A percentile compares a stretch with the other conserved stretches of the same genome.
Conservation (phyloP, 495 filamentous ascomycete species). For the Podospora australis region DNA sequence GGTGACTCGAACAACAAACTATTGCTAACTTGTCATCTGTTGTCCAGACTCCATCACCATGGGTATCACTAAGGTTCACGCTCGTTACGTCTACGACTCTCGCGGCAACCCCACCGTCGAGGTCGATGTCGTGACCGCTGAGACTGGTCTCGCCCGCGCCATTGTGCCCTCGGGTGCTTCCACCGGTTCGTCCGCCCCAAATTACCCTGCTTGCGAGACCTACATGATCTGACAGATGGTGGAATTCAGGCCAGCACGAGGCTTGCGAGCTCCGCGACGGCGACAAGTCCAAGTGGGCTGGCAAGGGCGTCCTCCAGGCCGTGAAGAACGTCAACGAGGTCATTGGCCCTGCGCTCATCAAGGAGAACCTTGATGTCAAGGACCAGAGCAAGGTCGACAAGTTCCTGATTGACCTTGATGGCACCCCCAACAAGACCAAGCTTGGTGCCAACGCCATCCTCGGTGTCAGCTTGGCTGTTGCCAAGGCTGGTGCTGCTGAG, state of each 20-base stretch:
- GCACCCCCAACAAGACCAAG: conserved; percentile 94
- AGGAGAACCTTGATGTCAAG: conserved; percentile 91
- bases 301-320: conserved; percentile 95
- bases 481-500: conserved; percentile 97
- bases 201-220: neutral
- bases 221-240: conserved; percentile 10
- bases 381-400: conserved; percentile 89
- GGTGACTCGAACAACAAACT: conserved; percentile 3
- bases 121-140: conserved; percentile 88
- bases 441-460: conserved; percentile 98
- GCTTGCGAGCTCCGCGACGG: conserved; percentile 98
- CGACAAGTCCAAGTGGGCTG: conserved; percentile 93
- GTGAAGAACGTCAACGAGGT: conserved; percentile 91
- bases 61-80: conserved; percentile 97
- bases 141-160: conserved; percentile 94
- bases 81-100: conserved; percentile 98
- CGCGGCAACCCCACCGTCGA: conserved; percentile 92
- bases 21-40: conserved; percentile 7
- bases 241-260: conserved; percentile 78
- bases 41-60: conserved; percentile 47
- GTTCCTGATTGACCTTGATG: conserved; percentile 94
- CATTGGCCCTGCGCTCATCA: conserved; percentile 88
- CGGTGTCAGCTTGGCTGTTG: conserved; percentile 89
- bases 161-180: conserved; percentile 98
- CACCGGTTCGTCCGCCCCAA: conserved; percentile 62